A percentile compares a stretch with the other conserved stretches of the same genome.
Evolutionary conservation across 495 filamentous ascomycete genomes (phyloP).

Genomic region (Bryoglossum gracile): DNA sequence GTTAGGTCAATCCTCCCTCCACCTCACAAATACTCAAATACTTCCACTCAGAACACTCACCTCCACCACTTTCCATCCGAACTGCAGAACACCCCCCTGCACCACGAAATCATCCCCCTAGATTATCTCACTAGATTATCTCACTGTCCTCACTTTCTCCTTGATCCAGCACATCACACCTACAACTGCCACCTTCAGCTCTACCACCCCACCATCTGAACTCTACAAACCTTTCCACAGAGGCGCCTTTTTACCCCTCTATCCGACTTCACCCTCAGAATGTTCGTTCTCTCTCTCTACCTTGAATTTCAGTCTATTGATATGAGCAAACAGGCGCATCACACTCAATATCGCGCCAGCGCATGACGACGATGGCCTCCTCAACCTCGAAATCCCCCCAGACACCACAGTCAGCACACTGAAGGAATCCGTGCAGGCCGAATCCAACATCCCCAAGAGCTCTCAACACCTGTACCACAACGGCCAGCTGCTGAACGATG

Average conservation of each 20-base stretch:
- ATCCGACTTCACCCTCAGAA: constrained; percentile 7
- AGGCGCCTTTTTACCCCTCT: constrained; percentile 9
- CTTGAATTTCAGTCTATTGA: constrained; percentile 5
- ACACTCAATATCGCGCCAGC: constrained; percentile 74
- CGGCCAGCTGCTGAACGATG: constrained; percentile 69
- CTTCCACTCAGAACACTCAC: no score
- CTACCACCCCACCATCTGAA: neutral
- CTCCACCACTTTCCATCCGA: neutral
- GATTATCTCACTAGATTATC: no score
- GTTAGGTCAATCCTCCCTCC: no score
- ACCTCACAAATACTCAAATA: no score
- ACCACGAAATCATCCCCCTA: no score
- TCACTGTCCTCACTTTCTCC: neutral
- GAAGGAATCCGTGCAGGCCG: constrained; percentile 69
- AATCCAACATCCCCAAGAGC: constrained; percentile 43
- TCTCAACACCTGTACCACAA: constrained; percentile 82
- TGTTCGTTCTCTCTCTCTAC: constrained; percentile 13
- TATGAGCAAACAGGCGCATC: constrained; percentile 55
- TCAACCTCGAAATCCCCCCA: constrained; percentile 74
- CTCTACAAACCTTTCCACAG: neutral
- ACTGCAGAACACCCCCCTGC: no score
- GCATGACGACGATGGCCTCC: constrained; percentile 63
- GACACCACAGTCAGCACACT: constrained; percentile 82
- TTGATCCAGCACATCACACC: neutral
- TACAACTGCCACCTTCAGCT: neutral